Evolutionary conservation across 306 rosid genomes (phyloP), one percentile per base, ranked within the genome.

Genomic region (Acmispon strigosus): DNA sequence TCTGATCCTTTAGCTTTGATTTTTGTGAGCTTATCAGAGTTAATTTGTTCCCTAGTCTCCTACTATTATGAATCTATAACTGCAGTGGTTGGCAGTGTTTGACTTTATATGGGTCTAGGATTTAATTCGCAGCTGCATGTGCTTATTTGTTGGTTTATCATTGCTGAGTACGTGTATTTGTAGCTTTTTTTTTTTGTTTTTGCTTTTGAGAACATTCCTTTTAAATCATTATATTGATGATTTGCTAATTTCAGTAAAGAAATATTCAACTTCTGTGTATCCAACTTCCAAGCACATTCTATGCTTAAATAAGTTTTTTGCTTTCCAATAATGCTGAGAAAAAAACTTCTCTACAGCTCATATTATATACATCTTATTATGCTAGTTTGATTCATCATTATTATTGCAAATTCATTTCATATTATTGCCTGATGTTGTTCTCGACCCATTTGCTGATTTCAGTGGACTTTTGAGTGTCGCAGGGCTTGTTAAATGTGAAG

Each of bases 301-400:
- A n/a, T 45, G 37, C 43, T 20, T 73, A 14, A 50, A 22, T 48
- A 12, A 44, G 54, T 11, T 14, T 62, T 2, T 62, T 54, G 27
- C 50, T 22, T 68, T 22, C 8, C 61, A 32, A 67, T 34, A 19
- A 8, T 3, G 27, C 10, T 14, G n/a, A 39, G 42, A 11, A 66
- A 39, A 39, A 57, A 34, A 34, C 11, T 6, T 42, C 8, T 69
- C 22, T 2, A 34, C 44, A 13, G 51, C 65, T 19, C 29, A 7
- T 61, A 63, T 47, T 18, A 51, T 55, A 8, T 73, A 18, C 62
- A 18, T 66, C 34, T 55, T 59, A 59, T 54, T 66, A 44, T 73
- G 49, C 49, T 51, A 70, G 41, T 57, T 36, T 54, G 53, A 37
- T 62, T 47, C 74, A 63, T 45, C 55, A 39, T 64, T 41, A 58